A percentile compares a stretch with the other conserved stretches of the same genome.
Evolutionary conservation across 768 basidiomycete genomes (phyloP).

Genomic region (Bullera alba): DNA sequence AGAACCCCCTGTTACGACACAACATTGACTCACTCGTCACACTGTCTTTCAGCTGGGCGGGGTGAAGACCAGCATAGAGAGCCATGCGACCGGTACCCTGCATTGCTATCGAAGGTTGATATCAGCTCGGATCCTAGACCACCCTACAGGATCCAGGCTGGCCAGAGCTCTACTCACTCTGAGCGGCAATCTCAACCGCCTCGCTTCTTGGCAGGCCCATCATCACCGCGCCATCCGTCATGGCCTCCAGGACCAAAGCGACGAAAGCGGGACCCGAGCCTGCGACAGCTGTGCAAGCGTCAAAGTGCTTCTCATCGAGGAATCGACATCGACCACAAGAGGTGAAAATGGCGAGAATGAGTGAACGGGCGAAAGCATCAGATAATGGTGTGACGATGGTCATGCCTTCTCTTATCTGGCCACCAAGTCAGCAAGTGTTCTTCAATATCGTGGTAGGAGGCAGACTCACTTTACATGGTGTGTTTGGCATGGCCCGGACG

Average conservation of each 20-base stretch:
- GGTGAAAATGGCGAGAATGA: constrained; percentile 89
- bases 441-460: background rate
- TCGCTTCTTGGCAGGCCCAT: constrained; percentile 94
- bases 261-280: constrained; percentile 97
- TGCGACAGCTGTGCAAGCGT: constrained; percentile 92
- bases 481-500: constrained; percentile 97
- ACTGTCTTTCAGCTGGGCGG: constrained; percentile 92
- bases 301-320: constrained; percentile 97
- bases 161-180: constrained; percentile 57
- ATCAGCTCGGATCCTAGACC: background rate
- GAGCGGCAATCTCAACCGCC: constrained; percentile 88
- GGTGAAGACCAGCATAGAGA: constrained; percentile 78
- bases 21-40: constrained; percentile 71
- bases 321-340: constrained; percentile 93
- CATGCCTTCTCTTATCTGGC: constrained; percentile 97
- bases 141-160: background rate
- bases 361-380: constrained; percentile 56
- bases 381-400: constrained; percentile 77
- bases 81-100: constrained; percentile 97
- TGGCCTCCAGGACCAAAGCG: constrained; percentile 91
- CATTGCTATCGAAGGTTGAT: constrained; percentile 55
- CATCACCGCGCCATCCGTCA: constrained; percentile 99
- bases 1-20: background rate
- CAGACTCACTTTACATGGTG: constrained; percentile 74
- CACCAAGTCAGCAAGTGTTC: background rate